Evolutionary conservation across 73 alveolate genomes (phyloP), one percentile per base, ranked within the genome.

Genomic region (Paraurostyla sp.): DNA sequence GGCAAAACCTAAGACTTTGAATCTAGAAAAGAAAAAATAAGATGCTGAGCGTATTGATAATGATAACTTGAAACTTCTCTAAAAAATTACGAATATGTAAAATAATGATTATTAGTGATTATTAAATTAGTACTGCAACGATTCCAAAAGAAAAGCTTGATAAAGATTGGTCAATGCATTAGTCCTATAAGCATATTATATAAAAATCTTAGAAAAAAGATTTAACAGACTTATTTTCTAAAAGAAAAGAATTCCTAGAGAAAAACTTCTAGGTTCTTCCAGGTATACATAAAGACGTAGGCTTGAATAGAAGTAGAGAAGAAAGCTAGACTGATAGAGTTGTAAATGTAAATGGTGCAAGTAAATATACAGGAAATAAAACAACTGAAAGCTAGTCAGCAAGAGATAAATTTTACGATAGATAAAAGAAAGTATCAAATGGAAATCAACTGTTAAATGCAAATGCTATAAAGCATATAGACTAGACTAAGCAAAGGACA

Each of bases 11-110:
- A 65, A 65, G 38, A 65, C 82, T 32, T 65, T 65, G 38, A 29
- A 65, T 65, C 6, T 65, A 13, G 58, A 32, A 1, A 65, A 40
- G 36, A 65, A 65, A 40, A 3, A 38, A 18, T 58, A 36, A 38
- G 82, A 65, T 40, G 82, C 82, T 2, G 82, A 65, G 58, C 4
- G 82, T 3, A 65, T 65, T 40, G 82, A 65, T 65, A 2, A 65
- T 38, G 82, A 65, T 13, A 65, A 65, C 32, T 6, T 65, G 20
- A 65, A 58, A 38, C 25, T 65, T 20, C 58, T 65, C 3, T 58
- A 65, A 65, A 65, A 65, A 40, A 65, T 65, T 4, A 65, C 32
- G 7, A 65, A 65, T 13, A 38, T 65, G 82, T 65, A 65, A 65
- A 2, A 15, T 11, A 54, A 22, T 54, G 25, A 6, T 15, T 15